A percentile compares a stretch with the other conserved stretches of the same genome.
phyloP scores from a whole-genome alignment of 768 basidiomycete genomes.

The Hysterangium stoloniferum region DNA sequence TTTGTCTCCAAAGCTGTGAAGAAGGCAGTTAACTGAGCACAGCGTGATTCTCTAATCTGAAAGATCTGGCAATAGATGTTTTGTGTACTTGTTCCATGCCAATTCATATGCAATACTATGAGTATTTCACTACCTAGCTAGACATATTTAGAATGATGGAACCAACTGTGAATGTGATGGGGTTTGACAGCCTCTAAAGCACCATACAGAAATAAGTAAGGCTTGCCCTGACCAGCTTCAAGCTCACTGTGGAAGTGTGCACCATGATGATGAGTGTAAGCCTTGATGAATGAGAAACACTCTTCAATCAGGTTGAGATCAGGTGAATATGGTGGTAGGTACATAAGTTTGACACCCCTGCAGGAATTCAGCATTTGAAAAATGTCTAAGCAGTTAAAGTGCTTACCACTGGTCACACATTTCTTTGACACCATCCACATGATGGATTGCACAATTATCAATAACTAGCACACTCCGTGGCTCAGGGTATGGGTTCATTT shows the following conservation, averaged over 20 bases:
- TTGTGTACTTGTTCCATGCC: too few species aligned
- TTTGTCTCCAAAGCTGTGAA: too few species aligned
- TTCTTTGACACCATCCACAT: conserved; percentile 20
- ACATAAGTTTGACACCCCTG: conserved; percentile 22
- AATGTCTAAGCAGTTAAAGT: not conserved
- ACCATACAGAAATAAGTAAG: conserved; percentile 1
- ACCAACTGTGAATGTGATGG: too few species aligned
- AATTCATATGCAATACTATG: too few species aligned
- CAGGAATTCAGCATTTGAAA: not conserved
- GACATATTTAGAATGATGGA: too few species aligned
- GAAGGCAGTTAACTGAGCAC: too few species aligned
- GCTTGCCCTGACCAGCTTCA: not conserved
- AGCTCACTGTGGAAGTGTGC: not conserved
- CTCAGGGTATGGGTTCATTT: conserved; percentile 31
- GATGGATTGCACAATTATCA: conserved; percentile 32
- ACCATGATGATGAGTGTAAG: conserved; percentile 22
- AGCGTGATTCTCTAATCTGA: too few species aligned
- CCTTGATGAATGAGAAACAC: conserved; percentile 25
- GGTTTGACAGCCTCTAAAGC: not conserved
- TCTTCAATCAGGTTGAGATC: conserved; percentile 32
- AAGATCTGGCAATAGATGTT: too few species aligned
- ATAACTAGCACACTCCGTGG: conserved; percentile 34
- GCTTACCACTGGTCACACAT: conserved; percentile 25
- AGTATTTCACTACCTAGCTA: too few species aligned
- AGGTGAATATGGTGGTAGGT: conserved; percentile 29